Percentiles rank a stretch among this genome's conserved stretches.
Evolutionary conservation across 345 rosid genomes (phyloP).

Genomic region (Anastatica hierochuntica): DNA sequence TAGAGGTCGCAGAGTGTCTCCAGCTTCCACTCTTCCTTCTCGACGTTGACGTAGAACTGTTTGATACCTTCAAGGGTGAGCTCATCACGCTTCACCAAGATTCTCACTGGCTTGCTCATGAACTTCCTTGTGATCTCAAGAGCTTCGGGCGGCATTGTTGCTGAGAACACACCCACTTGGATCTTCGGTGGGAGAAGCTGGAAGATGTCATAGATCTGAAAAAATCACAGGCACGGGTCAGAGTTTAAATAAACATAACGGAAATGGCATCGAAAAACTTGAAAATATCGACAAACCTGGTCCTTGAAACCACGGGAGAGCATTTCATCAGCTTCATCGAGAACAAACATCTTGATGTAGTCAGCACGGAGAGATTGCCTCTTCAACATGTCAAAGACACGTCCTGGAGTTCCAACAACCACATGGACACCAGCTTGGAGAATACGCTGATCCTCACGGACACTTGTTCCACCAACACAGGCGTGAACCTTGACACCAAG

Average conservation of each 20-base stretch:
- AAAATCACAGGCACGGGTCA: neutral
- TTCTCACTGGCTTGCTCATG: conserved; percentile 70
- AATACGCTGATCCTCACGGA: conserved; percentile 72
- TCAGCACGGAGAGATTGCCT: conserved; percentile 71
- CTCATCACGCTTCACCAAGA: conserved; percentile 73
- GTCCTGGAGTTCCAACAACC: conserved; percentile 78
- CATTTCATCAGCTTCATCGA: conserved; percentile 84
- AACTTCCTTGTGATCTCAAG: conserved; percentile 77
- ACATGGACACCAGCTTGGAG: conserved; percentile 73
- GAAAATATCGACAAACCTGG: conserved; percentile 34
- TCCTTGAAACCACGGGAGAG: conserved; percentile 83
- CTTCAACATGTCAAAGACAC: conserved; percentile 76
- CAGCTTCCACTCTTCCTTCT: conserved; percentile 75
- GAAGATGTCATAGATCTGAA: conserved; percentile 68
- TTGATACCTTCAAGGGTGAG: conserved; percentile 74
- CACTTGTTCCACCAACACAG: conserved; percentile 81
- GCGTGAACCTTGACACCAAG: conserved; percentile 79
- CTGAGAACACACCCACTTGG: conserved; percentile 76
- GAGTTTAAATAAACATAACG: neutral
- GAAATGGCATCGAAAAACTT: neutral
- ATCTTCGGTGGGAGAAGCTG: conserved; percentile 61
- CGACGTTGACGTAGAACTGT: conserved; percentile 59
- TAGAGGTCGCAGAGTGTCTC: conserved; percentile 74
- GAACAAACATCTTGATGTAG: conserved; percentile 53
- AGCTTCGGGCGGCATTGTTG: conserved; percentile 76